phyloP scores from a whole-genome alignment of 306 rosid species.

The Cucumis hystrix region DNA sequence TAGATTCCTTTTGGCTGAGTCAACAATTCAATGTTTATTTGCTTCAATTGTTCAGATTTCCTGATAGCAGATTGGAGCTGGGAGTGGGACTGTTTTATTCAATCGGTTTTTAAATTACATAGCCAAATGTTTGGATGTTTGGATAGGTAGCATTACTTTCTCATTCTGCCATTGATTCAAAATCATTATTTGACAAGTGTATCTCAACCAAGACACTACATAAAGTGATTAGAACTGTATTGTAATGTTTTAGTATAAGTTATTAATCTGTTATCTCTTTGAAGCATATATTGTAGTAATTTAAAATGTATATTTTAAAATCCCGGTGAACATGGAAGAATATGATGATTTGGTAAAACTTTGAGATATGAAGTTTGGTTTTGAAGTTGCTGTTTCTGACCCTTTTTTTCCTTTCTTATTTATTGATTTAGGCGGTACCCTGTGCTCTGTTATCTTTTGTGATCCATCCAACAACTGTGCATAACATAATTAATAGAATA shows the following conservation, averaged over 20 bases:
- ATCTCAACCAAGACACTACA: not conserved
- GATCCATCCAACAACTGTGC: conserved; percentile 55
- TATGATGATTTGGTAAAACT: not conserved
- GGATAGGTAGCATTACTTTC: not conserved
- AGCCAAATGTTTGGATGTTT: not conserved
- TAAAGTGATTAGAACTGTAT: not conserved
- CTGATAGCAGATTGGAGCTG: not conserved
- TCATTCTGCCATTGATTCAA: not conserved
- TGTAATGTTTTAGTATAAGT: not conserved
- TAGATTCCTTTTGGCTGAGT: not conserved
- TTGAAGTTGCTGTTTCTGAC: not conserved
- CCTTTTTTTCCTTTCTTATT: not conserved
- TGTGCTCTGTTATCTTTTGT: conserved; percentile 40
- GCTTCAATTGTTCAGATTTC: not conserved
- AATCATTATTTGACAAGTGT: not conserved
- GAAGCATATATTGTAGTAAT: not conserved
- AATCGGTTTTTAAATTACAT: not conserved
- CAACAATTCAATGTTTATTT: not conserved
- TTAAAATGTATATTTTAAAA: not conserved
- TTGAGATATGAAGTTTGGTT: not conserved
- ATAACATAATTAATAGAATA: conserved; percentile 41
- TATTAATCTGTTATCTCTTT: not conserved
- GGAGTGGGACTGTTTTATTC: not conserved
- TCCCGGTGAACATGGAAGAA: not conserved
- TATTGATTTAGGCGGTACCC: conserved; percentile 38